Percentiles rank a stretch among this genome's conserved stretches.
These are phyloP conservation scores for Dimocarpus longan DNA, from an alignment of 345 rosid genomes.

Conservation along the genomic window DNA sequence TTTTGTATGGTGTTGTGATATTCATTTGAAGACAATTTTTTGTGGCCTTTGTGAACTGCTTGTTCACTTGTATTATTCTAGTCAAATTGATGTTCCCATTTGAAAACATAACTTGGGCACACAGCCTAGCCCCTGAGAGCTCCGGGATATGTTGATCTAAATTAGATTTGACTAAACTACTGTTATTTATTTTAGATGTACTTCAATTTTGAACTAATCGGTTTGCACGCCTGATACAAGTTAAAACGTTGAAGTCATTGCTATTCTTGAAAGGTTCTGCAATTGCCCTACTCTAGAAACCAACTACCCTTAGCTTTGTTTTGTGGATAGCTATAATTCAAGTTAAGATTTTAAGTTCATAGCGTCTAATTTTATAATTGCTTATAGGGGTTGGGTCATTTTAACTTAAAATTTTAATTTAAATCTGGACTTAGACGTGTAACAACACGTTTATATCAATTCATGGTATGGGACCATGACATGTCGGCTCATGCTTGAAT, in stretches of 20 bases:
- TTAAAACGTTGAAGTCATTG: not conserved
- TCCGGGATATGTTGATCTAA: not conserved
- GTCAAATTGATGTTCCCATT: not conserved
- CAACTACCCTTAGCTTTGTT: too few species aligned
- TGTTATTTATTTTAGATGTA: too few species aligned
- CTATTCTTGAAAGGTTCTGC: not conserved
- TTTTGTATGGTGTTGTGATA: not conserved
- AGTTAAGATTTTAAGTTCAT: not conserved
- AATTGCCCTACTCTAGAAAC: not conserved
- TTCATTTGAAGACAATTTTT: not conserved
- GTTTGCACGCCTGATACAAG: not conserved
- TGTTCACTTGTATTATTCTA: too few species aligned
- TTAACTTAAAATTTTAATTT: too few species aligned
- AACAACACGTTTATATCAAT: too few species aligned
- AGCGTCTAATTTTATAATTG: too few species aligned
- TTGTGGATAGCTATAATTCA: not conserved
- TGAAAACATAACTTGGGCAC: not conserved
- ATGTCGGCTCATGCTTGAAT: too few species aligned
- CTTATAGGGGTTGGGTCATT: too few species aligned
- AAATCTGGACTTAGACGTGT: too few species aligned
- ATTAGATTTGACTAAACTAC: not conserved
- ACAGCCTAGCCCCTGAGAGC: not conserved
- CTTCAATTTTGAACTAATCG: not conserved
- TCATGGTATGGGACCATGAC: too few species aligned
- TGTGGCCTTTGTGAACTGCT: not conserved